Conservation (phyloP, 2,329 filamentous ascomycete genomes). For the Paraphaeosphaeria sporulosa region DNA sequence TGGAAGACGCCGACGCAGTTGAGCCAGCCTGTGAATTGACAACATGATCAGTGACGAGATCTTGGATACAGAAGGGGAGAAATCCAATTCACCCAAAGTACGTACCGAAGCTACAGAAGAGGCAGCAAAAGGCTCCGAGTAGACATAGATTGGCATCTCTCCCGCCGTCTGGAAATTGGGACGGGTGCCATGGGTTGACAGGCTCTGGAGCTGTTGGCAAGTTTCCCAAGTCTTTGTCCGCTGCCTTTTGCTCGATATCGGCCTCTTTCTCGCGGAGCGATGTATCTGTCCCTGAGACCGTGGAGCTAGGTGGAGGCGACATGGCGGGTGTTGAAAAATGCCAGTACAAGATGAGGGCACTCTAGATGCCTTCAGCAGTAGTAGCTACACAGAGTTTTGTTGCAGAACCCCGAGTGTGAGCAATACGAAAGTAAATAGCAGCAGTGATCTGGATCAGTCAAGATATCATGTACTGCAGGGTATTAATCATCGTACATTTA, state of each 20-base stretch:
- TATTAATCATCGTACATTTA: neutral
- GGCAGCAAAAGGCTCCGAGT: slow-evolving; percentile 35
- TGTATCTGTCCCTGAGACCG: neutral
- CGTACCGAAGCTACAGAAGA: slow-evolving; percentile 44
- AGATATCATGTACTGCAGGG: neutral
- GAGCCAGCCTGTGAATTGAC: slow-evolving; percentile 42
- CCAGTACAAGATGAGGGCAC: neutral
- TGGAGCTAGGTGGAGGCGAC: slow-evolving; percentile 1
- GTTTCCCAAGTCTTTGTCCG: neutral
- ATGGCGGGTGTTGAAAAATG: slow-evolving; percentile 5
- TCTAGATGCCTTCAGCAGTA: neutral
- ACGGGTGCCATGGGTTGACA: slow-evolving; percentile 37
- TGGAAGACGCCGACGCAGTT: slow-evolving; percentile 57
- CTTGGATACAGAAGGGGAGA: neutral
- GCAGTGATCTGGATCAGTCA: too few relatives aligned
- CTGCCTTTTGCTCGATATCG: neutral
- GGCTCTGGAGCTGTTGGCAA: slow-evolving; percentile 17
- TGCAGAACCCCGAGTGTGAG: too few relatives aligned
- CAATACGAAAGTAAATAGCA: neutral
- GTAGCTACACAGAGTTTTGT: neutral
- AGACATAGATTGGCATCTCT: slow-evolving; percentile 44
- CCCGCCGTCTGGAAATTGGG: slow-evolving; percentile 49
- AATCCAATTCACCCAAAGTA: slow-evolving; percentile 49
- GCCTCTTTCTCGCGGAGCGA: neutral
- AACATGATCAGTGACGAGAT: neutral